Conservation (phyloP, 176 grass and related monocot species). For the Dactylis glomerata region DNA sequence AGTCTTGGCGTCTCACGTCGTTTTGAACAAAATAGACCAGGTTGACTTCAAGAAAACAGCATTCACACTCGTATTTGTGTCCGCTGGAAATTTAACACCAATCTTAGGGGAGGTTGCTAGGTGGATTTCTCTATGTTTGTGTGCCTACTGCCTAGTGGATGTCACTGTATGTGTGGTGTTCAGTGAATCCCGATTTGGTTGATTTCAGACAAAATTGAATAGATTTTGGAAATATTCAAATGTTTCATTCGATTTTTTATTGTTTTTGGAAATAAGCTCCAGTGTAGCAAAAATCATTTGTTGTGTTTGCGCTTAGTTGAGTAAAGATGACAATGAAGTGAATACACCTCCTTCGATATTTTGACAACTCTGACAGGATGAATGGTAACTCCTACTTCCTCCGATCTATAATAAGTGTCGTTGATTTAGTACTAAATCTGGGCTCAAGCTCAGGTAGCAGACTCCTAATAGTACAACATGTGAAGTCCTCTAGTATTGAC, state of each 20-base stretch:
- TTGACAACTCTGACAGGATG: not conserved
- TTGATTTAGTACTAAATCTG: no score
- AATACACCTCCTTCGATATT: not conserved
- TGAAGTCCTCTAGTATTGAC: not conserved
- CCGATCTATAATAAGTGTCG: no score
- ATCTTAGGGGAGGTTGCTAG: not conserved
- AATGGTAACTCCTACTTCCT: not conserved
- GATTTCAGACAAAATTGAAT: not conserved
- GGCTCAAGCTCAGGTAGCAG: not conserved
- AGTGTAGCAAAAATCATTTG: not conserved
- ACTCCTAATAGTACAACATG: no score
- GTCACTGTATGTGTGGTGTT: not conserved
- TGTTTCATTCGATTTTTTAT: not conserved
- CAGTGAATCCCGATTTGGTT: not conserved
- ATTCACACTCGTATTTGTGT: not conserved
- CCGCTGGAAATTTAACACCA: not conserved
- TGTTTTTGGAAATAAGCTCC: no score
- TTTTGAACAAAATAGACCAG: not conserved
- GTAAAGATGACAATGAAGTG: not conserved
- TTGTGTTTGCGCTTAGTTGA: not conserved
- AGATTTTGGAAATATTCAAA: not conserved
- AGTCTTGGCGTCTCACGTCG: not conserved
- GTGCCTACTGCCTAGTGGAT: not conserved
- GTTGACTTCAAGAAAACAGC: not conserved
- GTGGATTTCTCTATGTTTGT: not conserved